Evolutionary conservation across 139 green algal genomes (phyloP).

Genomic region (Diplosphaera chodatii): DNA sequence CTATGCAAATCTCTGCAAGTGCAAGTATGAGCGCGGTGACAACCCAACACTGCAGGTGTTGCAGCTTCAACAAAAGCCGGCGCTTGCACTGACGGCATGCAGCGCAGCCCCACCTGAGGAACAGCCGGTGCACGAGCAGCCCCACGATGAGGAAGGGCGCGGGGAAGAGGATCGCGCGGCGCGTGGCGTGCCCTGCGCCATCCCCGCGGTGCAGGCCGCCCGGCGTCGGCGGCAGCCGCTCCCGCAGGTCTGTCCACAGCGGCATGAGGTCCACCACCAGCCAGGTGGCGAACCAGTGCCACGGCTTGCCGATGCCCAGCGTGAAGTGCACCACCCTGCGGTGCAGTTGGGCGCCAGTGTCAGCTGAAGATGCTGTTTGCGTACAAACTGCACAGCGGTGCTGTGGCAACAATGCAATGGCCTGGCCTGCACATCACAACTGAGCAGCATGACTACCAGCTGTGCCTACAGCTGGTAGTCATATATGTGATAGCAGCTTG

Average conservation of each 20-base stretch:
- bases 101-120: neutral
- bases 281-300: conserved; percentile 64
- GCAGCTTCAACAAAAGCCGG: too few species aligned
- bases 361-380: too few species aligned
- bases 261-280: conserved; percentile 32
- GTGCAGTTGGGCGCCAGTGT: neutral
- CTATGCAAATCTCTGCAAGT: too few species aligned
- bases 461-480: too few species aligned
- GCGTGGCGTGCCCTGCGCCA: conserved; percentile 10
- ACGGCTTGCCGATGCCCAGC: conserved; percentile 72
- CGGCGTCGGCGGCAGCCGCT: conserved; percentile 5
- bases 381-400: too few species aligned
- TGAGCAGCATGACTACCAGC: too few species aligned
- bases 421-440: too few species aligned
- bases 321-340: conserved; percentile 64
- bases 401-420: too few species aligned
- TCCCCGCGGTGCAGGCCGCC: neutral
- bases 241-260: conserved; percentile 10
- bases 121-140: conserved; percentile 3
- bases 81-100: too few species aligned
- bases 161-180: conserved; percentile 9
- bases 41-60: too few species aligned
- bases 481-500: too few species aligned
- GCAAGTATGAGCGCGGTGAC: too few species aligned
- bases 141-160: conserved; percentile 1